phyloP scores from a whole-genome alignment of 495 filamentous ascomycete species.

The Neurospora terricola region DNA sequence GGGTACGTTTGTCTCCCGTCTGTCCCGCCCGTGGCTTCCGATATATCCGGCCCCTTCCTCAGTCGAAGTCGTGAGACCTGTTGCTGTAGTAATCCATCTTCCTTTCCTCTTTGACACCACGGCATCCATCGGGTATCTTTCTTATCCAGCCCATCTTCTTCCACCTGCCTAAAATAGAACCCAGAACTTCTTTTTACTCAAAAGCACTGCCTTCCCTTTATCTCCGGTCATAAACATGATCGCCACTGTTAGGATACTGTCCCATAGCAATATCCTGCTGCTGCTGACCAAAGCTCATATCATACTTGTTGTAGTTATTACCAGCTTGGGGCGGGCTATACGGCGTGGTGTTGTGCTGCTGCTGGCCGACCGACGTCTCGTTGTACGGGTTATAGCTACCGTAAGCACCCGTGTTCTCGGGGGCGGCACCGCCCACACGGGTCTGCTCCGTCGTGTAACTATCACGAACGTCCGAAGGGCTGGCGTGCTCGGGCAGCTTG shows the following conservation, averaged over 20 bases:
- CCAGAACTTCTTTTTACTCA: not conserved
- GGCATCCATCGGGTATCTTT: not conserved
- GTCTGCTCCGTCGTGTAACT: conserved; percentile 35
- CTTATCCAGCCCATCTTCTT: not conserved
- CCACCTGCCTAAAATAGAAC: too few species aligned
- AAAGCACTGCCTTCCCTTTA: not conserved
- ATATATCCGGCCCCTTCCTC: not conserved
- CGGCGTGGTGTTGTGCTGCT: not conserved
- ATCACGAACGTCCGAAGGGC: conserved; percentile 27
- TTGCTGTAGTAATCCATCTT: not conserved
- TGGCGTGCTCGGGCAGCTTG: conserved; percentile 28
- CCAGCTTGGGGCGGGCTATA: conserved; percentile 1
- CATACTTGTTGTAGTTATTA: conserved; percentile 4
- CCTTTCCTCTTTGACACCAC: not conserved
- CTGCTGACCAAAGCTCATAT: not conserved
- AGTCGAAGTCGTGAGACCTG: not conserved
- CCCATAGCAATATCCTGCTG: not conserved
- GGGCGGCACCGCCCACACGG: conserved; percentile 11
- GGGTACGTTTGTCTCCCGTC: not conserved
- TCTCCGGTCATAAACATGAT: not conserved
- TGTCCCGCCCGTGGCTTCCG: not conserved
- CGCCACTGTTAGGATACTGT: not conserved
- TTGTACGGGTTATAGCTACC: conserved; percentile 18
- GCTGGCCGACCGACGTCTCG: conserved; percentile 15
- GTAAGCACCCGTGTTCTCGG: conserved; percentile 2